Evolutionary conservation across 2,329 filamentous ascomycete genomes (phyloP), one percentile per base, ranked within the genome.

Genomic region (Waltergamsia citrina): DNA sequence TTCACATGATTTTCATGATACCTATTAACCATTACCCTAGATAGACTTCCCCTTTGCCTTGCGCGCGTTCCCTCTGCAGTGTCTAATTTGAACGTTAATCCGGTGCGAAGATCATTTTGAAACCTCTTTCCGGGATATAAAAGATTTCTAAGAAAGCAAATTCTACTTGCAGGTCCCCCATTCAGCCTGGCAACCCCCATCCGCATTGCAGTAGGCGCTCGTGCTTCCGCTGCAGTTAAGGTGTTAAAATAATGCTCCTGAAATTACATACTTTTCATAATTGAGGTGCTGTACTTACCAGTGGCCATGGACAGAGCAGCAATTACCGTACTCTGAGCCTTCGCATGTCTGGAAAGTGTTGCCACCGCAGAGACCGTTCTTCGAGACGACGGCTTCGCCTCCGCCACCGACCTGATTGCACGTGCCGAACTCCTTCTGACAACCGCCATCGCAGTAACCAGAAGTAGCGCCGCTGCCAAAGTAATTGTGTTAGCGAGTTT

Each of bases 391-490:
- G 33, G 5, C 38, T 38, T 19, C 47, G 43, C 21, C 33, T 14
- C 21, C 23, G 15, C 19, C 15, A 4, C 26, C n/a, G 3, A 3
- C 6, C n/a, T 28, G 12, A 32, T 46, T 43, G 40, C 57, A 61
- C 23, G 45, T 45, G 23, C 57, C 57, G 44, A 54, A 60, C 35
- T 50, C 46, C 12, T 41, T 32, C 35, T 59, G 46, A 39, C 58
- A 61, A n/a, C 58, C 55, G 21, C 56, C 61, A 21, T 54, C 56
- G 42, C 57, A 60, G 43, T 59, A 54, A 4, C 34, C 31, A 9
- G 44, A 38, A 31, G 45, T 49, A 25, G 48, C 50, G 23, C 55
- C 56, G 38, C 57, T 59, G 36, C n/a, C n/a, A n/a, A n/a, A n/a
- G n/a, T n/a, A n/a, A n/a, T n/a, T n/a, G n/a, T n/a, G n/a, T n/a